Conservation (phyloP, 2,329 filamentous ascomycete species). For the Cladosporium phlei region DNA sequence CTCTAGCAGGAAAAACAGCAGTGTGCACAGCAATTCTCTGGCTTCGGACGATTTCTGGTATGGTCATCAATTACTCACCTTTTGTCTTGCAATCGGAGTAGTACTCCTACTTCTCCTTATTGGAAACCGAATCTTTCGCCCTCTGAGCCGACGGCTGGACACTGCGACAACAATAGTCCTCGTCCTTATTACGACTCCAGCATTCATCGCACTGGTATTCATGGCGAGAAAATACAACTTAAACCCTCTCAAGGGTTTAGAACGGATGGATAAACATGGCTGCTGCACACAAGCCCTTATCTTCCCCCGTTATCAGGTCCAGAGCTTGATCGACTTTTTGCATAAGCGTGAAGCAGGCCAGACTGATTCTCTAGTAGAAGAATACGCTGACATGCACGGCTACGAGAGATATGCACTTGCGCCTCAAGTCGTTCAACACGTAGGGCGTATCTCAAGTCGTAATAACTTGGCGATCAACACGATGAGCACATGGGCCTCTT, state of each 20-base stretch:
- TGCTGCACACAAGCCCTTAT: conserved; percentile 34
- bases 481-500: conserved; percentile 17
- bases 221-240: conserved; percentile 19
- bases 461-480: conserved; percentile 14
- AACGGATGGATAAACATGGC: conserved; percentile 21
- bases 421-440: conserved; percentile 21
- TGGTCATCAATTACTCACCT: conserved; percentile 16
- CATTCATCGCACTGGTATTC: conserved; percentile 17
- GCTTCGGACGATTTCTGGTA: conserved; percentile 8
- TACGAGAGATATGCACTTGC: conserved; percentile 16
- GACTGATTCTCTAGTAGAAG: conserved; percentile 20
- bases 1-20: too few relatives aligned
- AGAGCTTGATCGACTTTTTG: conserved; percentile 15
- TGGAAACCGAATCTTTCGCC: neutral
- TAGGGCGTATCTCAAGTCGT: conserved; percentile 17
- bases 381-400: conserved; percentile 15
- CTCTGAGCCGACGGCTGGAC: conserved; percentile 11
- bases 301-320: conserved; percentile 23
- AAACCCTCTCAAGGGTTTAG: conserved; percentile 13
- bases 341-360: conserved; percentile 17
- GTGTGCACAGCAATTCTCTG: too few relatives aligned
- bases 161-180: conserved; percentile 3
- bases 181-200: conserved; percentile 13
- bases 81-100: conserved; percentile 16
- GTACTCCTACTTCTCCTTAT: conserved; percentile 5